phyloP scores from a whole-genome alignment of 805 yeast genomes.

The Zygotorulaspora florentina region DNA sequence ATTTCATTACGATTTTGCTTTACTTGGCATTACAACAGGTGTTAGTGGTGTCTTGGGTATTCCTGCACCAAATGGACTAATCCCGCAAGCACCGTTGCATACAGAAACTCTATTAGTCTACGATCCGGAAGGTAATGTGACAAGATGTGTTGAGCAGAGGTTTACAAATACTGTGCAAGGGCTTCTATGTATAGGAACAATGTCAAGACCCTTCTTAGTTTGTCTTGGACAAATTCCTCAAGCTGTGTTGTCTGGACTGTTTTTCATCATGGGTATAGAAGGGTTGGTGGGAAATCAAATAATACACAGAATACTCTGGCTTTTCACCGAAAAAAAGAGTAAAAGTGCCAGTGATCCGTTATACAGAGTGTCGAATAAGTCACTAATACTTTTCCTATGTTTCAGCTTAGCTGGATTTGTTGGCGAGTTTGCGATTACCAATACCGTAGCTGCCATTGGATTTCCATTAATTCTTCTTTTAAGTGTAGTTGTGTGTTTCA shows the following conservation, averaged over 20 bases:
- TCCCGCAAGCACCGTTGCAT: slow-evolving; percentile 96
- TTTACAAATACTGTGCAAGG: slow-evolving; percentile 85
- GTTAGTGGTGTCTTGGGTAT: slow-evolving; percentile 82
- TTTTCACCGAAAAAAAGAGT: slow-evolving; percentile 54
- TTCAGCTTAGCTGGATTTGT: slow-evolving; percentile 66
- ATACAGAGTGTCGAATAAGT: slow-evolving; percentile 31
- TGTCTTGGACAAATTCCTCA: slow-evolving; percentile 87
- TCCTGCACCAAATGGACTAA: slow-evolving; percentile 94
- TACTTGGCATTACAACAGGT: slow-evolving; percentile 84
- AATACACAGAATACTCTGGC: slow-evolving; percentile 54
- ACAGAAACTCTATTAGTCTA: slow-evolving; percentile 66
- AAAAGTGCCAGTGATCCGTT: slow-evolving; percentile 33
- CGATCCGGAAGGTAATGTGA: slow-evolving; percentile 31
- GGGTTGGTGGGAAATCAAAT: slow-evolving; percentile 70
- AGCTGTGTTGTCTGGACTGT: slow-evolving; percentile 86
- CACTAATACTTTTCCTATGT: slow-evolving; percentile 49
- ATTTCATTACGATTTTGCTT: slow-evolving; percentile 87
- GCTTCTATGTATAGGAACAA: slow-evolving; percentile 72
- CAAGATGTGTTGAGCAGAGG: slow-evolving; percentile 81
- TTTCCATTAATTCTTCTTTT: slow-evolving; percentile 79
- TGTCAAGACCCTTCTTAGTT: slow-evolving; percentile 80
- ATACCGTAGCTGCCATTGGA: slow-evolving; percentile 88
- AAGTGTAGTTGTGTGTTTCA: slow-evolving; percentile 58
- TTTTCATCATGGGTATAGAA: slow-evolving; percentile 87
- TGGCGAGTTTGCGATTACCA: slow-evolving; percentile 79